Conservation (phyloP, 1,284 basidiomycete species). For the Malassezia sympodialis region DNA sequence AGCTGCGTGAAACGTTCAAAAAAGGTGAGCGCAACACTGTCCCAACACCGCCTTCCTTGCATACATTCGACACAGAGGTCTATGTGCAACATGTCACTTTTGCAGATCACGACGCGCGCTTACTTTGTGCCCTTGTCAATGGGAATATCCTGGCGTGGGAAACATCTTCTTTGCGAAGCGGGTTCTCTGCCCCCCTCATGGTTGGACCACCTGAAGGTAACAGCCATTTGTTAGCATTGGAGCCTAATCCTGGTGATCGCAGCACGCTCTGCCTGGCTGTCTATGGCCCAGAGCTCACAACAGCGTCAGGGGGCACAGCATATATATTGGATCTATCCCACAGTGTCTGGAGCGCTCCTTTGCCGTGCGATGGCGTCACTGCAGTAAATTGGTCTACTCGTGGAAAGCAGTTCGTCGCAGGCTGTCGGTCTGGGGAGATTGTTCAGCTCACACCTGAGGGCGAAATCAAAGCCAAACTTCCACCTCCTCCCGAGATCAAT, state of each 20-base stretch:
- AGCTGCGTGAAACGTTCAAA: conserved; percentile 1
- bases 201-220: not conserved
- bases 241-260: conserved; percentile 51
- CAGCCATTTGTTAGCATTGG: conserved; percentile 28
- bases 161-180: not conserved
- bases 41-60: not conserved
- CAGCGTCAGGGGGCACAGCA: conserved; percentile 12
- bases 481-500: conserved; percentile 37
- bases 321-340: conserved; percentile 23
- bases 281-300: conserved; percentile 25
- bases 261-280: conserved; percentile 48
- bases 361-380: conserved; percentile 19
- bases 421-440: conserved; percentile 62
- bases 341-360: conserved; percentile 22
- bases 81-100: conserved; percentile 1
- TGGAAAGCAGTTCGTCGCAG: conserved; percentile 72
- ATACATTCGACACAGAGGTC: not conserved
- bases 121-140: conserved; percentile 1
- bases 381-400: conserved; percentile 73
- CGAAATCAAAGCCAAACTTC: conserved; percentile 50
- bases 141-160: conserved; percentile 1
- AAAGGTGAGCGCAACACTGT: conserved; percentile 19
- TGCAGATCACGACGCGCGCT: conserved; percentile 1
- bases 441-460: conserved; percentile 60
- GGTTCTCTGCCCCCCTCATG: not conserved